phyloP scores from a whole-genome alignment of 305 asterid species.

The Fraxinus paxiana region DNA sequence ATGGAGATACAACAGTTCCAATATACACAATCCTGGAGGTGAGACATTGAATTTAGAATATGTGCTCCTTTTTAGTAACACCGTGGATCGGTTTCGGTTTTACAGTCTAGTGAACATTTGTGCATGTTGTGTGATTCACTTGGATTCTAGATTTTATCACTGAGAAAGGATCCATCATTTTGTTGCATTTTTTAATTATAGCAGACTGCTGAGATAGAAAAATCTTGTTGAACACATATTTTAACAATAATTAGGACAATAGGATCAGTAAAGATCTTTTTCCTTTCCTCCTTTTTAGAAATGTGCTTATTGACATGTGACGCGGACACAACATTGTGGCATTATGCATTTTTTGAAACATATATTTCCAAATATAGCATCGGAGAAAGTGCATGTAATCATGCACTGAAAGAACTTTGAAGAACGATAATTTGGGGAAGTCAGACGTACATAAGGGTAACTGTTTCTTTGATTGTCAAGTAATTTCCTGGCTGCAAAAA shows the following conservation, averaged over 20 bases:
- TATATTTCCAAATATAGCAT: neutral
- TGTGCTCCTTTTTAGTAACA: neutral
- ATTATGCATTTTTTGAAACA: neutral
- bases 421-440: neutral
- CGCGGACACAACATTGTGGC: neutral
- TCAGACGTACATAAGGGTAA: neutral
- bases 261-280: neutral
- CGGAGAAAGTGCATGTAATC: neutral
- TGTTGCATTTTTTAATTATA: conserved; percentile 5
- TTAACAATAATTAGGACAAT: neutral
- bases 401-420: neutral
- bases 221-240: neutral
- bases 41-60: conserved; percentile 20
- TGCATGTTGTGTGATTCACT: conserved; percentile 5
- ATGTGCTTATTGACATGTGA: neutral
- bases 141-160: neutral
- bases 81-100: neutral
- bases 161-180: conserved; percentile 6
- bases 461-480: neutral
- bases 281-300: neutral
- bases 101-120: neutral
- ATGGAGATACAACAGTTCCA: conserved; percentile 77
- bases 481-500: neutral
- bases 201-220: neutral
- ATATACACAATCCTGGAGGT: conserved; percentile 93